Base-by-base conservation (phyloP, 2,329 filamentous ascomycete genomes). In the Ceratocystis ficicola region DNA sequence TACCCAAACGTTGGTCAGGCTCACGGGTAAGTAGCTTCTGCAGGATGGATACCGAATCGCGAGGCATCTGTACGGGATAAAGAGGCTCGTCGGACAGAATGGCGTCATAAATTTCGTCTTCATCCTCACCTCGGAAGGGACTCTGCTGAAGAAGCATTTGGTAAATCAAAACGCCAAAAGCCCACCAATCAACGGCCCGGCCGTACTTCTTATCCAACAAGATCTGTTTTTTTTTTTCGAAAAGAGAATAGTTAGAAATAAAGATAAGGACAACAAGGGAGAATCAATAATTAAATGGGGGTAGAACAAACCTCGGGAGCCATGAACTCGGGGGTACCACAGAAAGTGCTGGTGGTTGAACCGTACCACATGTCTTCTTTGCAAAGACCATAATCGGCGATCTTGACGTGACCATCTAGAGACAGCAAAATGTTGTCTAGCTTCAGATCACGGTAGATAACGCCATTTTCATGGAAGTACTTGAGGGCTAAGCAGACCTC, bases 311-410 rank as follows among this genome's bases (percentile, higher is more conserved):
- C 90, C 81, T 99, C 94, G 7, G 94, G 94, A 7, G 94, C 94
- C 94, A 99, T 99, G 71, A 99, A 99, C 74, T 99, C 94, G 17
- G 94, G 94, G n/a, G 94, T 99, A 76, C 94, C 94, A 74, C 94
- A 99, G 80, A 99, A 99, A 6, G 94, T 99, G 77, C 92, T 93
- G 0, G 94, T 99, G 1, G 89, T 96, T 66, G 89, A 93, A 55
- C 91, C 91, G 74, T 95, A 99, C 92, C 93, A 99, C 94, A 99
- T 99, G 72, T 99, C 92, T 74, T 99, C 94, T 77, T 99, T 99
- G 80, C 95, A 99, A 62, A 99, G 84, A 84, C 94, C 94, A 75
- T 96, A 99, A 81, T 99, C 94, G 64, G 84, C 94, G 80, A 99
- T 91, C 81, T 97, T 97, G 80, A 99, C 95, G 75, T 99, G 94